A percentile compares a stretch with the other conserved stretches of the same genome.
These are phyloP conservation scores for Mycocentrospora acerina DNA, from an alignment of 2,329 filamentous ascomycete species.

Conservation along the genomic window DNA sequence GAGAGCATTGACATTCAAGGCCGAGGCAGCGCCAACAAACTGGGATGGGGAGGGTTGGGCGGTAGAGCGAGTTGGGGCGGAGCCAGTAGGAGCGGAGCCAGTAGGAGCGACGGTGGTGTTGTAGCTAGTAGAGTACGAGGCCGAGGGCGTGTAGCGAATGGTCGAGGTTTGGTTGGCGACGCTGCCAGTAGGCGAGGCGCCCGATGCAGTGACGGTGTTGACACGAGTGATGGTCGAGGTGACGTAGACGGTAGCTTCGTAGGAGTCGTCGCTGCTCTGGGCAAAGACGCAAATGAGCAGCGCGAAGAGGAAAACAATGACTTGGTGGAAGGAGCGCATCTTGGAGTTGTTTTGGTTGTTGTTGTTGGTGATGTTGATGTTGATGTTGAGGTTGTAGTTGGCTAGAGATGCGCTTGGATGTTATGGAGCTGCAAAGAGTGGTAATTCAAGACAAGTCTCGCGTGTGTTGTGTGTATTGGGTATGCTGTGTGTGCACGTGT, in stretches of 20 bases:
- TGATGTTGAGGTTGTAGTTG: conserved; percentile 4
- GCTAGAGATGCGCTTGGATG: background rate
- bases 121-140: conserved; percentile 14
- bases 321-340: conserved; percentile 40
- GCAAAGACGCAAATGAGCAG: conserved; percentile 36
- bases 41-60: conserved; percentile 14
- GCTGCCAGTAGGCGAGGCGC: conserved; percentile 24
- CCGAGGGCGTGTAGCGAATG: conserved; percentile 9
- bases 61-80: too few relatives aligned
- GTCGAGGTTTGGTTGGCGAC: conserved; percentile 38
- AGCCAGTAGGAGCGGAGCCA: conserved; percentile 17
- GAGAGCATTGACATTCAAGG: conserved; percentile 33
- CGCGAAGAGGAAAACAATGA: conserved; percentile 37
- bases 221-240: conserved; percentile 42
- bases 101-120: conserved; percentile 24
- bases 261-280: conserved; percentile 17
- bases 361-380: conserved; percentile 7
- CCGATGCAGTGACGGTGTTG: conserved; percentile 40
- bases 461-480: conserved; percentile 8
- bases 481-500: too few relatives aligned
- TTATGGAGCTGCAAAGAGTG: background rate
- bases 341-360: conserved; percentile 16
- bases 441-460: conserved; percentile 2
- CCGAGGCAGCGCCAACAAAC: conserved; percentile 38
- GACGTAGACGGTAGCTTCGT: conserved; percentile 40